Percentiles rank a stretch among this genome's conserved stretches.
Conservation (phyloP, 805 yeast species). For the Lipomyces lipofer region DNA sequence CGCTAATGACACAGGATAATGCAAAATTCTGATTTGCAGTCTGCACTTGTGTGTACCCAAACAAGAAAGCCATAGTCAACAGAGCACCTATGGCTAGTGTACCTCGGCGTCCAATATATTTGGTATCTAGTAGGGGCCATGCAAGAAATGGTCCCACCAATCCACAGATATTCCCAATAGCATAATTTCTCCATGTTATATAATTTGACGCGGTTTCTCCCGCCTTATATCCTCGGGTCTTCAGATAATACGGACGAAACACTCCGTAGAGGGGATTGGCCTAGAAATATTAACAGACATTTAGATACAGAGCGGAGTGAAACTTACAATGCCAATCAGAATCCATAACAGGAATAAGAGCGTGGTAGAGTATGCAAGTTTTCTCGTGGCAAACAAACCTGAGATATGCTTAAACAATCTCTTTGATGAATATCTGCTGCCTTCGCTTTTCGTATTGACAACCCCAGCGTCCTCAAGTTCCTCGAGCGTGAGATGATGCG, state of each 20-base stretch:
- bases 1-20: conserved; percentile 41
- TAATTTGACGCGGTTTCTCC: conserved; percentile 34
- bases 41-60: conserved; percentile 63
- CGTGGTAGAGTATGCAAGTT: conserved; percentile 48
- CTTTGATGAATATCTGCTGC: conserved; percentile 3
- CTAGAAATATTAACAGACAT: not conserved
- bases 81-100: conserved; percentile 55
- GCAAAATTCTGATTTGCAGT: conserved; percentile 56
- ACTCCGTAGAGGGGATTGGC: conserved; percentile 58
- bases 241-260: conserved; percentile 54
- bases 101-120: conserved; percentile 55
- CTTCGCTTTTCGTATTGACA: not conserved
- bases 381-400: conserved; percentile 49
- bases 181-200: conserved; percentile 35
- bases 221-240: conserved; percentile 48
- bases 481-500: conserved; percentile 49
- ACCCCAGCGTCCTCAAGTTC: conserved; percentile 45
- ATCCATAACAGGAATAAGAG: conserved; percentile 56
- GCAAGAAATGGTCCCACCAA: conserved; percentile 58
- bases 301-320: too few species aligned
- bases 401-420: conserved; percentile 44
- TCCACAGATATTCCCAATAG: conserved; percentile 50
- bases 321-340: conserved; percentile 48
- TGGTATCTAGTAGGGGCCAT: conserved; percentile 31
- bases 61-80: conserved; percentile 57